Conservation (phyloP, 2,329 filamentous ascomycete species). For the Ophiognomonia clavigignenti-juglandacearum region DNA sequence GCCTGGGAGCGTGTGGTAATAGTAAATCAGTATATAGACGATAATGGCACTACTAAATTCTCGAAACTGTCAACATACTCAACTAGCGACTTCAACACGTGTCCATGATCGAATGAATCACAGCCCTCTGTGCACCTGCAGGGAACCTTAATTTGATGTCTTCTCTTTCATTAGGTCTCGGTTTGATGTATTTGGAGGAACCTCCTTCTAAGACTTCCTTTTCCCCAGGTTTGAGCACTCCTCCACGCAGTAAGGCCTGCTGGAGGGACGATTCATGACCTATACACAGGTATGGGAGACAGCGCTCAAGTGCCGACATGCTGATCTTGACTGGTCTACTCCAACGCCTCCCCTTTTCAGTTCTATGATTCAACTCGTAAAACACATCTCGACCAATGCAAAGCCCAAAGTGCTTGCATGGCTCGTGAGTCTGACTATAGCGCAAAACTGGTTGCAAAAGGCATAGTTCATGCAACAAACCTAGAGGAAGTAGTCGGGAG, state of each 20-base stretch:
- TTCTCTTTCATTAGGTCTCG: constrained; percentile 1
- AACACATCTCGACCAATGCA: neutral
- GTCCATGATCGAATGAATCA: too few relatives aligned
- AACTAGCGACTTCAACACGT: too few relatives aligned
- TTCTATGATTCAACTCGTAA: constrained; percentile 13
- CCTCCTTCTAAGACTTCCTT: constrained; percentile 11
- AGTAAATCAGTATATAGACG: too few relatives aligned
- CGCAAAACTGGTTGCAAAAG: neutral
- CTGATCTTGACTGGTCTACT: constrained; percentile 9
- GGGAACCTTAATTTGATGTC: too few relatives aligned
- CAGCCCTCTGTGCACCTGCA: too few relatives aligned
- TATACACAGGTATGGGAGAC: constrained; percentile 10
- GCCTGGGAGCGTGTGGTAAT: too few relatives aligned
- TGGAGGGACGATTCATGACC: constrained; percentile 7
- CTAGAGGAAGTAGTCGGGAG: constrained; percentile 98
- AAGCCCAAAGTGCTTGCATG: neutral
- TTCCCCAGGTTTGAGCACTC: constrained; percentile 9
- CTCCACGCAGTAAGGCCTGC: constrained; percentile 1
- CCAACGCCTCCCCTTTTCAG: constrained; percentile 7
- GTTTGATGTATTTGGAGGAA: constrained; percentile 3
- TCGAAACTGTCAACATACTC: too few relatives aligned
- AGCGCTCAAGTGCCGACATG: constrained; percentile 7
- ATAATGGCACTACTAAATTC: too few relatives aligned
- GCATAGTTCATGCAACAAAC: constrained; percentile 10
- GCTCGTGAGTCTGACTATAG: neutral